These are phyloP conservation scores for Trichothecium roseum DNA, from an alignment of 2,329 filamentous ascomycete genomes.

Conservation along the genomic window DNA sequence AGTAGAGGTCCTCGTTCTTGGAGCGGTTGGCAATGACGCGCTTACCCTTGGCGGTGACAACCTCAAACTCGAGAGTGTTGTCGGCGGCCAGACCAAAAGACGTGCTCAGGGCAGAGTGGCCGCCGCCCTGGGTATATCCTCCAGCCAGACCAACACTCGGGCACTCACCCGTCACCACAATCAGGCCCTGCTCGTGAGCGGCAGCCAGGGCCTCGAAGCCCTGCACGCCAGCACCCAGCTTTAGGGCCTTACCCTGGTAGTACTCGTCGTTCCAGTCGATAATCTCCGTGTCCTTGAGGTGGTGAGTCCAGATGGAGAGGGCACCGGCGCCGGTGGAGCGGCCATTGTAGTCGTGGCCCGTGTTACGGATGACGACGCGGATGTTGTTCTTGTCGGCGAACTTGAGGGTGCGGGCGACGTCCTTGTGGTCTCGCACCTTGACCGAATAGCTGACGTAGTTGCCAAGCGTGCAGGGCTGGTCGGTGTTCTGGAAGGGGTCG, in stretches of 20 bases:
- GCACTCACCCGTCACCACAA: conserved; percentile 43
- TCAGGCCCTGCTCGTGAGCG: conserved; percentile 32
- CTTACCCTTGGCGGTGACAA: conserved; percentile 31
- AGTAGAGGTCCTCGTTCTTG: conserved; percentile 40
- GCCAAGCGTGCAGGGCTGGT: conserved; percentile 27
- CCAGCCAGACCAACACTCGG: conserved; percentile 46
- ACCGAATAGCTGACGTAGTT: conserved; percentile 25
- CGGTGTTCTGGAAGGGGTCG: conserved; percentile 22
- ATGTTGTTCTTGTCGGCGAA: conserved; percentile 31
- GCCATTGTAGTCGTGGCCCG: conserved; percentile 22
- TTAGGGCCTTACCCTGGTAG: conserved; percentile 42
- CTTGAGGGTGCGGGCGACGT: conserved; percentile 8
- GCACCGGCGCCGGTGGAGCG: conserved; percentile 23
- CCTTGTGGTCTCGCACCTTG: conserved; percentile 25
- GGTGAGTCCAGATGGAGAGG: conserved; percentile 22
- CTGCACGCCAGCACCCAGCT: conserved; percentile 41
- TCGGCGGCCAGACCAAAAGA: conserved; percentile 35
- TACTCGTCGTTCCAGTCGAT: conserved; percentile 26
- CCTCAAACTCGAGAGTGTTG: conserved; percentile 37
- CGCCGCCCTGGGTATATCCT: conserved; percentile 50
- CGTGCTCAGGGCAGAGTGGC: conserved; percentile 42
- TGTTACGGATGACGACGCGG: conserved; percentile 25
- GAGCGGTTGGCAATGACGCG: conserved; percentile 28
- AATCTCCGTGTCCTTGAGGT: conserved; percentile 29
- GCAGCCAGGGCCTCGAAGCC: conserved; percentile 33